Evolutionary conservation across 2,329 filamentous ascomycete genomes (phyloP), one percentile per base, ranked within the genome.

Genomic region (Colletotrichum musicola): DNA sequence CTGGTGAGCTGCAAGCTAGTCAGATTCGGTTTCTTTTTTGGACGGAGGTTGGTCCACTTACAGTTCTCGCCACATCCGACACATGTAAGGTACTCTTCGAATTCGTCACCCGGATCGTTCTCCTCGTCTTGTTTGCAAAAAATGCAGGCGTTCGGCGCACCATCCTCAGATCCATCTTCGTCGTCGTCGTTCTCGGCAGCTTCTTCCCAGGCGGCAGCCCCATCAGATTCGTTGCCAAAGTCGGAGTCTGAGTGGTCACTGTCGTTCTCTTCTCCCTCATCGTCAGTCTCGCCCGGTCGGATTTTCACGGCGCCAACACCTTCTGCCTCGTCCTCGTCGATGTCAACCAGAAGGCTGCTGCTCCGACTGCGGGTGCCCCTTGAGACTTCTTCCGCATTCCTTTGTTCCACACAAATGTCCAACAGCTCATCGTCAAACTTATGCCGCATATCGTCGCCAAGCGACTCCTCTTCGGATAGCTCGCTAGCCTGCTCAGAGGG

Each of bases 101-200:
- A 96, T 72, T 95, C 93, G 72, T 93, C 92, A 71, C 88, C 90
- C 1, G 93, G 93, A 74, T 95, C 93, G 71, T 95, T 86, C 62
- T 96, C 92, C 80, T 97, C 93, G 72, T 93, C 90, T 77, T 93
- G 87, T 64, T 90, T 90, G 81, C 95, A 98, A 75, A 95, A 97
- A 72, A 94, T 92, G 81, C 79, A 84, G 61, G 76, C 72, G 53
- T 80, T 82, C 60, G 77, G 69, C 16, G 84, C 82, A 50, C 83
- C 86, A 1, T 82, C 82, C 64, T 89, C 88, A 2, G 84, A 86
- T 12, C 85, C 84, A 42, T 90, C 89, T 12, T 85, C 86, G 3
- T 88, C 89, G 65, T 85, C 85, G 38, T 83, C 85, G 18, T 82
- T 85, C 80, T 86, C 85, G 38, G 82, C 83, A 69, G 85, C 88